These are phyloP conservation scores for Tinospora cordifolia DNA, from an alignment of 164 flowering plant species.

Conservation along the genomic window DNA sequence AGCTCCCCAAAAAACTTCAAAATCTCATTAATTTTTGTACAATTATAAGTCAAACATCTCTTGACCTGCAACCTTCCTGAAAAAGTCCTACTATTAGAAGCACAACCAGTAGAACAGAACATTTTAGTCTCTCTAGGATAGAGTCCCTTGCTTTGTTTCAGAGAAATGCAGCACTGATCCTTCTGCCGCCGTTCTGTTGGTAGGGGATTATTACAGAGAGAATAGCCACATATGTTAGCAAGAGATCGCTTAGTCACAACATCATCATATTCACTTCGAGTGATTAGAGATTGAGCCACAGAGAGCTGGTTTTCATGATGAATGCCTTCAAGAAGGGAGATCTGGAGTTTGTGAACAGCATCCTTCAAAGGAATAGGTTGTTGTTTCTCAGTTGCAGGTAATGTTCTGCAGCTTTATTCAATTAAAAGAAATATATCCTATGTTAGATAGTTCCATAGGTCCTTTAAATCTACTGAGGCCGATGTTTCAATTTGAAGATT, in stretches of 20 bases:
- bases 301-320: constrained; percentile 40
- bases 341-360: constrained; percentile 57
- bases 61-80: constrained; percentile 40
- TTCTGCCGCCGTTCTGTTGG: constrained; percentile 30
- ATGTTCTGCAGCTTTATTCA: not conserved
- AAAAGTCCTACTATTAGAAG: constrained; percentile 51
- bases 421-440: not conserved
- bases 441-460: not conserved
- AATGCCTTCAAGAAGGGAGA: constrained; percentile 65
- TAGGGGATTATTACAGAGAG: constrained; percentile 53
- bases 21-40: constrained; percentile 35
- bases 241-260: constrained; percentile 77
- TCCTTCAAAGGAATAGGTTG: constrained; percentile 25
- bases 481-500: not conserved
- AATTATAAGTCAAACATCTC: constrained; percentile 31
- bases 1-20: constrained; percentile 47
- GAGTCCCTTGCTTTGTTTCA: constrained; percentile 73
- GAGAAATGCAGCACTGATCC: constrained; percentile 58
- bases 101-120: constrained; percentile 64
- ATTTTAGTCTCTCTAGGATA: constrained; percentile 58
- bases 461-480: not conserved
- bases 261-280: constrained; percentile 60
- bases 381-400: constrained; percentile 8
- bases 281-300: constrained; percentile 56
- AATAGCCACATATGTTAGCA: constrained; percentile 62